A percentile compares a stretch with the other conserved stretches of the same genome.
Evolutionary conservation across 192 early-diverging fungal species (phyloP).

Genomic region (Mortierella antarctica): DNA sequence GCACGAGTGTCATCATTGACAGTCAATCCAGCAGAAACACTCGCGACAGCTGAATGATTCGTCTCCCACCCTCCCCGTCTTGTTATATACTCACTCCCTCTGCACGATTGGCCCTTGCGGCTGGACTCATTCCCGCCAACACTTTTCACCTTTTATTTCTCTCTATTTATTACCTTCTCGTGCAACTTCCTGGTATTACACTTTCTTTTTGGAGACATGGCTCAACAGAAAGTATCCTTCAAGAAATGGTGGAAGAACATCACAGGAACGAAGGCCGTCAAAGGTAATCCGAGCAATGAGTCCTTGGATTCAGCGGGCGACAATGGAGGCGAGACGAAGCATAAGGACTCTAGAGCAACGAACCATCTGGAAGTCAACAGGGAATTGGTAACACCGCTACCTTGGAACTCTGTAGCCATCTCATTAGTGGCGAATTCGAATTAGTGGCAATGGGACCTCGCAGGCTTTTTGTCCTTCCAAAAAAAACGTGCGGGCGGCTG

Average conservation of each 20-base stretch:
- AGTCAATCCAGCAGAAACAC: too few relatives aligned
- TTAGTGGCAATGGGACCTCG: too few relatives aligned
- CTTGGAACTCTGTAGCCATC: neutral
- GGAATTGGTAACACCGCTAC: neutral
- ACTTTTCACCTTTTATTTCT: neutral
- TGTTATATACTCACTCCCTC: too few relatives aligned
- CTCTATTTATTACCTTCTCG: neutral
- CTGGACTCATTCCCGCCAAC: neutral
- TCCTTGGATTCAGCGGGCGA: neutral
- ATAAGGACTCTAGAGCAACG: neutral
- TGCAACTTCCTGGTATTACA: neutral
- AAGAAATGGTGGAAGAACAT: conserved; percentile 56
- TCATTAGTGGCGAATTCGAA: too few relatives aligned
- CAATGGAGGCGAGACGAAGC: neutral
- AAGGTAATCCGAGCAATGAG: conserved; percentile 18
- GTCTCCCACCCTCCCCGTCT: too few relatives aligned
- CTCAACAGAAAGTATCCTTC: conserved; percentile 49
- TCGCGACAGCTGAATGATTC: too few relatives aligned
- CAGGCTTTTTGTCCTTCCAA: too few relatives aligned
- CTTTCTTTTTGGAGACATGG: conserved; percentile 22
- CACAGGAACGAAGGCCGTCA: conserved; percentile 41
- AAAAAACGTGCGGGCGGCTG: too few relatives aligned
- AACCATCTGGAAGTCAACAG: neutral
- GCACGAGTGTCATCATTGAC: neutral
- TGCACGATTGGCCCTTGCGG: too few relatives aligned